Evolutionary conservation across 2,329 filamentous ascomycete species (phyloP).

Genomic region (Penicillium freii): DNA sequence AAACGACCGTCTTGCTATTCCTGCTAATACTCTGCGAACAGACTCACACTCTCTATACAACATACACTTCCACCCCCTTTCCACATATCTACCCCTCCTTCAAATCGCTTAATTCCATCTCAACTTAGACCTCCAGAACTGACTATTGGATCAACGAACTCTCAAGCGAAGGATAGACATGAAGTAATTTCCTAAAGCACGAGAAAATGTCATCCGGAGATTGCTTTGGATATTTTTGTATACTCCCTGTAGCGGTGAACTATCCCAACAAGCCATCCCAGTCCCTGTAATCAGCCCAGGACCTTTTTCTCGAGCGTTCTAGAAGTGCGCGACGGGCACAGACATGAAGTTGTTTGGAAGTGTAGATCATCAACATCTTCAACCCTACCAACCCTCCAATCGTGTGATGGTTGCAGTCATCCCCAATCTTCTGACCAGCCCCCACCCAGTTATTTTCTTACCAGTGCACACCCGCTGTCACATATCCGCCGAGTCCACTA

Average conservation of each 20-base stretch:
- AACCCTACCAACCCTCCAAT: conserved; percentile 1
- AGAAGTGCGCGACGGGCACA: conserved; percentile 4
- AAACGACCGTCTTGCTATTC: not conserved
- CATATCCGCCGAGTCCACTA: conserved; percentile 12
- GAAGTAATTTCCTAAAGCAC: not conserved
- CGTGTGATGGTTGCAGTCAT: conserved; percentile 1
- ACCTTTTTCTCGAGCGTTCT: not conserved
- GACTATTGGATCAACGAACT: not conserved
- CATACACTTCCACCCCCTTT: not conserved
- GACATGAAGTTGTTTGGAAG: conserved; percentile 3
- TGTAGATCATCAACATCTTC: conserved; percentile 1
- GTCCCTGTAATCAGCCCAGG: not conserved
- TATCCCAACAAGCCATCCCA: not conserved
- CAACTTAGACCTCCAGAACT: not conserved
- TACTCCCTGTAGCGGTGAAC: conserved; percentile 13
- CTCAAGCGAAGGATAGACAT: not conserved
- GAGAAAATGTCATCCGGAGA: not conserved
- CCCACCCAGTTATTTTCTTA: conserved; percentile 1
- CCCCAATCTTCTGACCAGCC: conserved; percentile 4
- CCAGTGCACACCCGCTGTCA: conserved; percentile 23
- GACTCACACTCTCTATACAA: not conserved
- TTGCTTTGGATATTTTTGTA: not conserved
- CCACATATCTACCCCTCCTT: not conserved
- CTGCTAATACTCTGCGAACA: not conserved
- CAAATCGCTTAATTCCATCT: not conserved